phyloP scores from a whole-genome alignment of 352 stramenopile species.

The Phytophthora kernoviae region DNA sequence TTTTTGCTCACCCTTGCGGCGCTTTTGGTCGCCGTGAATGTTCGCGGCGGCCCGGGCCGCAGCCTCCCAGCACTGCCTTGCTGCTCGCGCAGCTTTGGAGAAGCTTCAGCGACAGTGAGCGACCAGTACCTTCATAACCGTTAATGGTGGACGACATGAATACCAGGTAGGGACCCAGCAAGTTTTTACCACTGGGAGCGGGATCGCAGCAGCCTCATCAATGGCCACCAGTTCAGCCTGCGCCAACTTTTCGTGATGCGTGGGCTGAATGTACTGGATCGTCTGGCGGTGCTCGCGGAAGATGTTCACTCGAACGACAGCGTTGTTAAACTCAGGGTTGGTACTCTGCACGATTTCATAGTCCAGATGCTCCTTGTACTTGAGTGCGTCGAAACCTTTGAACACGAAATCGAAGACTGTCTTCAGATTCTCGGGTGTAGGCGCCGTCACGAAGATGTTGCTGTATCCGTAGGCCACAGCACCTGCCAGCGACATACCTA shows the following conservation, averaged over 20 bases:
- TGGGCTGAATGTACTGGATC: slow-evolving; percentile 97
- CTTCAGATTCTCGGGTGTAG: slow-evolving; percentile 98
- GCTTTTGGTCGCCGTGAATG: slow-evolving; percentile 90
- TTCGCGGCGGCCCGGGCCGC: slow-evolving; percentile 56
- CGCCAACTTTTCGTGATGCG: slow-evolving; percentile 96
- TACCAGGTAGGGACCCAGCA: slow-evolving; percentile 97
- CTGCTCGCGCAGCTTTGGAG: slow-evolving; percentile 97
- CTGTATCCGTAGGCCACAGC: slow-evolving; percentile 90
- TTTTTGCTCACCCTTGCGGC: slow-evolving; percentile 96
- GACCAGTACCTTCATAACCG: slow-evolving; percentile 99
- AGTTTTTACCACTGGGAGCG: slow-evolving; percentile 97
- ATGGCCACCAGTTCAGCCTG: slow-evolving; percentile 98
- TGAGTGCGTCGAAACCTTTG: slow-evolving; percentile 92
- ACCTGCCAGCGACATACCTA: slow-evolving; percentile 92
- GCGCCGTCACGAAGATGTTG: slow-evolving; percentile 98
- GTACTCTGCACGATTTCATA: slow-evolving; percentile 94
- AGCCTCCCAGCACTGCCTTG: slow-evolving; percentile 83
- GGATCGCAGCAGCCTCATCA: slow-evolving; percentile 99
- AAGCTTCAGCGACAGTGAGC: slow-evolving; percentile 98
- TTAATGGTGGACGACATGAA: slow-evolving; percentile 99
- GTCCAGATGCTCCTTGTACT: slow-evolving; percentile 98
- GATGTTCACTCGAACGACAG: slow-evolving; percentile 96
- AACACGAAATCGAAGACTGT: slow-evolving; percentile 99
- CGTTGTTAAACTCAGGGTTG: slow-evolving; percentile 85
- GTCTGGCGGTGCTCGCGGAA: slow-evolving; percentile 97